These are phyloP conservation scores for Aspergillus piperis DNA, from an alignment of 2,329 filamentous ascomycete genomes.

Conservation along the genomic window DNA sequence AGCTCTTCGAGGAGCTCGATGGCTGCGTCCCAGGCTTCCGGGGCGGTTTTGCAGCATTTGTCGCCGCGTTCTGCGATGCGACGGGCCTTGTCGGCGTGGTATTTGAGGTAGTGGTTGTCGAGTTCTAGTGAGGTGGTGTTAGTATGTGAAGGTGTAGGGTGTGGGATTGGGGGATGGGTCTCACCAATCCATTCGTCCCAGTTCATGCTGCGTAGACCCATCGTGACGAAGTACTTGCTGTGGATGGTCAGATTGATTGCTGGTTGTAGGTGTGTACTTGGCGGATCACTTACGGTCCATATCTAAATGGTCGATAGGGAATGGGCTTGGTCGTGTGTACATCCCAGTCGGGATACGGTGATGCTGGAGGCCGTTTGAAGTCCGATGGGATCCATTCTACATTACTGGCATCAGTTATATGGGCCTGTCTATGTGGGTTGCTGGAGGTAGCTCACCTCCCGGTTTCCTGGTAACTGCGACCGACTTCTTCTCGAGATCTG, in stretches of 20 bases:
- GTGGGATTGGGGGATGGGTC: conserved; percentile 2
- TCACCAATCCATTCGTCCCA: conserved; percentile 72
- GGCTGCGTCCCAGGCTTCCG: conserved; percentile 70
- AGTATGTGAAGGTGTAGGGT: not conserved
- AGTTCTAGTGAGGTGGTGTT: conserved; percentile 56
- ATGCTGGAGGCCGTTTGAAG: conserved; percentile 62
- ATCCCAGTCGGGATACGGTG: conserved; percentile 69
- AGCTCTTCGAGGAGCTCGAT: conserved; percentile 77
- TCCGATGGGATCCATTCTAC: conserved; percentile 58
- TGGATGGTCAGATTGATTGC: not conserved
- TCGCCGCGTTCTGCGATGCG: conserved; percentile 67
- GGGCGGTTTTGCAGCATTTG: conserved; percentile 69
- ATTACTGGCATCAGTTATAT: not conserved
- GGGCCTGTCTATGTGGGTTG: not conserved
- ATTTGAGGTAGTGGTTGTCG: conserved; percentile 75
- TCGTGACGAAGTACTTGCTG: conserved; percentile 70
- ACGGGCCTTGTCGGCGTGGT: conserved; percentile 68
- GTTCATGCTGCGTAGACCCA: conserved; percentile 71
- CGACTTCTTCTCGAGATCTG: conserved; percentile 45
- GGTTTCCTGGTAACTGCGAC: conserved; percentile 39
- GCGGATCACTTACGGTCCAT: conserved; percentile 59
- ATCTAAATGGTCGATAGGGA: conserved; percentile 75
- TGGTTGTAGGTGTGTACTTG: not conserved
- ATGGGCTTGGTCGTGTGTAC: conserved; percentile 69
- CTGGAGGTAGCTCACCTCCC: conserved; percentile 45